These are phyloP conservation scores for Ganoderma resinaceum DNA, from an alignment of 1,284 basidiomycete genomes.

Conservation along the genomic window DNA sequence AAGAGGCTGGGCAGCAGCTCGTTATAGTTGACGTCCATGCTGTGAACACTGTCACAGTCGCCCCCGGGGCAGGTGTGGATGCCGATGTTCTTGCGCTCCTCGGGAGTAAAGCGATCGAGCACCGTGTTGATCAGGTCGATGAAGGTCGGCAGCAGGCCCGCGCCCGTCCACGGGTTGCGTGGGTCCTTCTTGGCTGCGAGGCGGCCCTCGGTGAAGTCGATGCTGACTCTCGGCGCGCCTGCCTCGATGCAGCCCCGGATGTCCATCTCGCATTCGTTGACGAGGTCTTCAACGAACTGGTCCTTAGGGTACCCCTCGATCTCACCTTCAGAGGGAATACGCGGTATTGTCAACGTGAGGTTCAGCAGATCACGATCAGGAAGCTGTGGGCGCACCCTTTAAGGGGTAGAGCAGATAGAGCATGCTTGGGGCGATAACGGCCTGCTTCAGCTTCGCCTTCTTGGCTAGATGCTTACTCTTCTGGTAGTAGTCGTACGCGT, in stretches of 20 bases:
- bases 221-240: not conserved
- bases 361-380: not conserved
- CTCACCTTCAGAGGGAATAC: not conserved
- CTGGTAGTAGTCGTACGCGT: not conserved
- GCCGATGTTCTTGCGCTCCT: not conserved
- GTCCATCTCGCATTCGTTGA: conserved; percentile 1
- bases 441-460: not conserved
- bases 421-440: not conserved
- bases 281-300: not conserved
- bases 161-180: not conserved
- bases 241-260: not conserved
- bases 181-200: conserved; percentile 4
- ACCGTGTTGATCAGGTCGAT: not conserved
- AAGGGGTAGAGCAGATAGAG: conserved; percentile 1
- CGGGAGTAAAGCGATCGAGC: not conserved
- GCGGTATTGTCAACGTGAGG: too few relatives aligned
- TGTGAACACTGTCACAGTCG: conserved; percentile 3
- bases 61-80: not conserved
- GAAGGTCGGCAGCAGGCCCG: not conserved
- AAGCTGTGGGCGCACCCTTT: not conserved
- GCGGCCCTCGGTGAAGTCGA: conserved; percentile 1
- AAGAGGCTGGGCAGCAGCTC: conserved; percentile 3
- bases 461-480: not conserved
- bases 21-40: not conserved
- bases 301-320: not conserved